Conservation (phyloP, 106 monocot genomes). For the Xerophyta viscosa region DNA sequence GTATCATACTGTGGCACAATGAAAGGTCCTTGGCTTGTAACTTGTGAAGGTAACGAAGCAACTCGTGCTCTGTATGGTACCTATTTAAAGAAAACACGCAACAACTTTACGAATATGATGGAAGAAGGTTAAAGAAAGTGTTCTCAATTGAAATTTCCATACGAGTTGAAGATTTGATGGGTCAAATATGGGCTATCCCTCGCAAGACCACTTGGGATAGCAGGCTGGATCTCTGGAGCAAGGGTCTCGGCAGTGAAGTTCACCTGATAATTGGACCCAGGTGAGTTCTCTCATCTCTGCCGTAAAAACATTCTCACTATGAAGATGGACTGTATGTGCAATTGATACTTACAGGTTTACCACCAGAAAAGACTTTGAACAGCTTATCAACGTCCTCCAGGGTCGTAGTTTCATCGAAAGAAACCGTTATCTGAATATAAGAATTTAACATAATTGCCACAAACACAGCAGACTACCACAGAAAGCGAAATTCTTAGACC, state of each 20-base stretch:
- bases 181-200: constrained; percentile 84
- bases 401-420: constrained; percentile 94
- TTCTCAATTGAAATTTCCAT: too few relatives aligned
- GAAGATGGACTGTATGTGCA: neutral
- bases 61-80: constrained; percentile 94
- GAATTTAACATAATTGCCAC: neutral
- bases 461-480: neutral
- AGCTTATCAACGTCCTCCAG: constrained; percentile 86
- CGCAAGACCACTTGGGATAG: constrained; percentile 64
- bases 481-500: neutral
- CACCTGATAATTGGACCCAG: constrained; percentile 30
- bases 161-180: constrained; percentile 88
- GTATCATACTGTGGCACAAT: constrained; percentile 95
- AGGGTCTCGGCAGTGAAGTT: constrained; percentile 85
- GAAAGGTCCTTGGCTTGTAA: constrained; percentile 93
- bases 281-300: constrained; percentile 7
- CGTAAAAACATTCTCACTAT: neutral
- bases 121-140: too few relatives aligned
- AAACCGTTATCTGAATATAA: constrained; percentile 60
- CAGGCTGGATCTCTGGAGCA: constrained; percentile 57
- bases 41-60: constrained; percentile 74
- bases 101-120: neutral
- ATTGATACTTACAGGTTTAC: constrained; percentile 66
- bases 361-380: constrained; percentile 72
- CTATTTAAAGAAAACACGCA: constrained; percentile 12